These are phyloP conservation scores for Candida maesae DNA, from an alignment of 805 yeast genomes.

Conservation along the genomic window DNA sequence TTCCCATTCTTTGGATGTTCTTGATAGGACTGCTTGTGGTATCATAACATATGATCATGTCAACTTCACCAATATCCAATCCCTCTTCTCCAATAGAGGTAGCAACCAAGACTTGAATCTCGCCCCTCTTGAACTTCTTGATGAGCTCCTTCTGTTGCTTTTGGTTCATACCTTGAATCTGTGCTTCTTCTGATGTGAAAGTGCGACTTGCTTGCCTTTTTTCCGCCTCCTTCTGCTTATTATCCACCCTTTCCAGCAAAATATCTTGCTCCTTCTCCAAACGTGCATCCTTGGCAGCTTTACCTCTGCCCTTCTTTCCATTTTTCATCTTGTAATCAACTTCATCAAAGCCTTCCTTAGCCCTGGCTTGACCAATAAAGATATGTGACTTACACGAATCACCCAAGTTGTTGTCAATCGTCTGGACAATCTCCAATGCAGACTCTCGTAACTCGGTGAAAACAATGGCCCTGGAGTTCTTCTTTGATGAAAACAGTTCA, in stretches of 20 bases:
- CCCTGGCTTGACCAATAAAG: slow-evolving; percentile 89
- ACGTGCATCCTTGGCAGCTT: slow-evolving; percentile 31
- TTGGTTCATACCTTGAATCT: slow-evolving; percentile 84
- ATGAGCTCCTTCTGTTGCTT: slow-evolving; percentile 80
- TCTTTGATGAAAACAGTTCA: slow-evolving; percentile 39
- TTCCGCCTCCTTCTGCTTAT: slow-evolving; percentile 31
- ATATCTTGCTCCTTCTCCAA: slow-evolving; percentile 30
- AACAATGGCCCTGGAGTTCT: slow-evolving; percentile 71
- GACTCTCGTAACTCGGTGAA: slow-evolving; percentile 89
- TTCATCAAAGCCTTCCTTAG: slow-evolving; percentile 65
- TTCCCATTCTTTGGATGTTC: slow-evolving; percentile 93
- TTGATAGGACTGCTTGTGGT: slow-evolving; percentile 92
- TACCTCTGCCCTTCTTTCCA: slow-evolving; percentile 41
- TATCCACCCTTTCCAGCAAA: slow-evolving; percentile 29
- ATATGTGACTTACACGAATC: slow-evolving; percentile 62
- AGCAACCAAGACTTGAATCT: slow-evolving; percentile 79
- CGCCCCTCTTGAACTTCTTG: slow-evolving; percentile 66
- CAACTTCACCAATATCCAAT: slow-evolving; percentile 96
- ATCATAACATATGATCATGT: slow-evolving; percentile 86
- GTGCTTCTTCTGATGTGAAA: slow-evolving; percentile 72
- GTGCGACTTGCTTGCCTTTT: slow-evolving; percentile 39
- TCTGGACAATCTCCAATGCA: slow-evolving; percentile 79
- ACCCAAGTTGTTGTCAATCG: slow-evolving; percentile 41
- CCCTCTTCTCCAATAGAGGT: slow-evolving; percentile 99
- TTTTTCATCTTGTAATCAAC: slow-evolving; percentile 41